These are phyloP conservation scores for Chlorella ohadii DNA, from an alignment of 139 green algal species.

Conservation along the genomic window DNA sequence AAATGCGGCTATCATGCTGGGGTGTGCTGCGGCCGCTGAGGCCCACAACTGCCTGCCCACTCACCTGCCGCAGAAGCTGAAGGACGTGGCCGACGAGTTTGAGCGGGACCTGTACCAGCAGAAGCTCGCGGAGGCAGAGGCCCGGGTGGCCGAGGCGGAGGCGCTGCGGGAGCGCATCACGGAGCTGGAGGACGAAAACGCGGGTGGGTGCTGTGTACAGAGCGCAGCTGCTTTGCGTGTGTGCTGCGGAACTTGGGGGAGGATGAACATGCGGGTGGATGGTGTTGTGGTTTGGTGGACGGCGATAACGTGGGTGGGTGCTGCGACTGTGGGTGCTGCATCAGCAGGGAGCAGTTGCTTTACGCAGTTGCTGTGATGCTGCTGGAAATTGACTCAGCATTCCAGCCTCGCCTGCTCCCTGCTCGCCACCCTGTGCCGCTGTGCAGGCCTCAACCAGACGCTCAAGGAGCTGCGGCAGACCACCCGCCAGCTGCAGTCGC, in stretches of 20 bases:
- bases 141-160: conserved; percentile 24
- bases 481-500: conserved; percentile 39
- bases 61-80: conserved; percentile 34
- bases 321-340: background rate
- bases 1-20: too few relatives aligned
- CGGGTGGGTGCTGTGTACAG: background rate
- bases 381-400: too few relatives aligned
- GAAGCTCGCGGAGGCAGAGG: conserved; percentile 48
- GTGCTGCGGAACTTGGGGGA: too few relatives aligned
- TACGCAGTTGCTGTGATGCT: too few relatives aligned
- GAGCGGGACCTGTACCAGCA: conserved; percentile 55
- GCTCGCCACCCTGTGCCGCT: background rate
- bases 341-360: too few relatives aligned
- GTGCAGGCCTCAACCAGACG: conserved; percentile 40
- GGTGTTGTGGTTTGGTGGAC: background rate
- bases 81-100: conserved; percentile 52
- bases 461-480: conserved; percentile 46
- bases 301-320: background rate
- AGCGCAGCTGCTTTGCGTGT: background rate
- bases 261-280: background rate
- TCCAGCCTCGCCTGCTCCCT: too few relatives aligned
- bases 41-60: too few relatives aligned
- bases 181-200: conserved; percentile 50
- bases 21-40: too few relatives aligned
- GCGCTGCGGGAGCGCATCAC: conserved; percentile 35